These are phyloP conservation scores for Starmerella apis DNA, from an alignment of 805 yeast genomes.

Conservation along the genomic window DNA sequence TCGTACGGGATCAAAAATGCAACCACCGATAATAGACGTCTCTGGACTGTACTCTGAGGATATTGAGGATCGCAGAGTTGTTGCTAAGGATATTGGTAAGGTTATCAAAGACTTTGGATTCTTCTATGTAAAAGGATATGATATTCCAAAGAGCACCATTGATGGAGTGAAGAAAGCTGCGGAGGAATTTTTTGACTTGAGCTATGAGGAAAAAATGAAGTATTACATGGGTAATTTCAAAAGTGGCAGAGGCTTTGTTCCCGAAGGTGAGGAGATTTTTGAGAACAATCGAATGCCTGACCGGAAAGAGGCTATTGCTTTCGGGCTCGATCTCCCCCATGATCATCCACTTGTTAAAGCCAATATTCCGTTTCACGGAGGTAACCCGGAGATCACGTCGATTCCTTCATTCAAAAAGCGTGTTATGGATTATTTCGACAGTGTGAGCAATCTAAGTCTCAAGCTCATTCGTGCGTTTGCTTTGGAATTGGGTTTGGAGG, in stretches of 20 bases:
- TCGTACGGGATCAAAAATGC: neutral
- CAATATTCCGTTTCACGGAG: slow-evolving; percentile 40
- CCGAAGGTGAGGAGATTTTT: slow-evolving; percentile 16
- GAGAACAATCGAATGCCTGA: slow-evolving; percentile 33
- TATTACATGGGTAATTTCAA: slow-evolving; percentile 40
- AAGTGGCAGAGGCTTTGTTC: slow-evolving; percentile 35
- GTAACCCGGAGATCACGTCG: slow-evolving; percentile 45
- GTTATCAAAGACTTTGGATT: slow-evolving; percentile 50
- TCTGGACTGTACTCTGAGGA: slow-evolving; percentile 11
- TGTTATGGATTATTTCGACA: slow-evolving; percentile 37
- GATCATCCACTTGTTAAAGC: slow-evolving; percentile 34
- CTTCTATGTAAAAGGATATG: slow-evolving; percentile 40
- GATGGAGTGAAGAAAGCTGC: slow-evolving; percentile 35
- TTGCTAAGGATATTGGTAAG: slow-evolving; percentile 27
- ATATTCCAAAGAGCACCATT: slow-evolving; percentile 3
- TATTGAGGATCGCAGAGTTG: slow-evolving; percentile 16
- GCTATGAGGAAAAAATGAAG: slow-evolving; percentile 37
- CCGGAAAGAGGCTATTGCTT: slow-evolving; percentile 53
- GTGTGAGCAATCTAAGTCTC: slow-evolving; percentile 39
- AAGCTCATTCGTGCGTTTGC: slow-evolving; percentile 41
- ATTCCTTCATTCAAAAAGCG: slow-evolving; percentile 39
- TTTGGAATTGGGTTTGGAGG: slow-evolving; percentile 45
- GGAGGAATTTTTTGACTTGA: slow-evolving; percentile 38
- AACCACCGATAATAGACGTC: slow-evolving; percentile 14
- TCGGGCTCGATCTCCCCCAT: slow-evolving; percentile 33